Evolutionary conservation across 495 filamentous ascomycete genomes (phyloP).

Genomic region (Amorphotheca resinae): DNA sequence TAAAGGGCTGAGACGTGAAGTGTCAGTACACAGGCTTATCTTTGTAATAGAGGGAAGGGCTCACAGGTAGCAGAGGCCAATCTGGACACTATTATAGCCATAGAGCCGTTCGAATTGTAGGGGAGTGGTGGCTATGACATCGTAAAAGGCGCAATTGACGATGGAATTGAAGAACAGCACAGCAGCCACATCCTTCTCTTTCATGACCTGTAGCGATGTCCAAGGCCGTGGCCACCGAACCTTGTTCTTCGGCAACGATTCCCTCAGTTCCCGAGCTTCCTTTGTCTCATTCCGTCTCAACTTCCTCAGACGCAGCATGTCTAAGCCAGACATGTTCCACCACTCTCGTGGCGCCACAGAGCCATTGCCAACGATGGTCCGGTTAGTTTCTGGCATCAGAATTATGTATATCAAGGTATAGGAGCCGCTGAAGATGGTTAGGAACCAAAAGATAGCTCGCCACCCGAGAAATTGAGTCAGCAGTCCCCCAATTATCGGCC

Average conservation of each 20-base stretch:
- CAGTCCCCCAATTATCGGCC: slow-evolving; percentile 63
- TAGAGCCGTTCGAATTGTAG: slow-evolving; percentile 41
- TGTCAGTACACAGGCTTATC: no score
- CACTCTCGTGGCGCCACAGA: slow-evolving; percentile 31
- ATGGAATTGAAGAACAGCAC: slow-evolving; percentile 44
- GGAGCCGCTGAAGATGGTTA: slow-evolving; percentile 56
- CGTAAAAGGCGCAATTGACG: slow-evolving; percentile 49
- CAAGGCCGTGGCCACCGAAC: slow-evolving; percentile 47
- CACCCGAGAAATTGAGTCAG: slow-evolving; percentile 52
- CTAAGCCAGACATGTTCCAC: slow-evolving; percentile 18
- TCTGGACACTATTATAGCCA: slow-evolving; percentile 42
- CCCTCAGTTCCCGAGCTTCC: background rate
- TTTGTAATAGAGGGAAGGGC: no score
- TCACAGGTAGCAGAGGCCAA: slow-evolving; percentile 46
- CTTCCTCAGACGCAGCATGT: background rate
- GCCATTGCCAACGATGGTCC: slow-evolving; percentile 55
- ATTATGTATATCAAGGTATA: slow-evolving; percentile 49
- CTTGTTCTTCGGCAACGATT: background rate
- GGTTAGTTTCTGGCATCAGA: slow-evolving; percentile 54
- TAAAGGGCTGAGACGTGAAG: no score
- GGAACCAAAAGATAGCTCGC: slow-evolving; percentile 77
- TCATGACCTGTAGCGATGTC: slow-evolving; percentile 43
- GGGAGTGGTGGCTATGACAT: slow-evolving; percentile 38
- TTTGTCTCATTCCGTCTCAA: background rate
- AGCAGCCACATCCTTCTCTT: slow-evolving; percentile 47